Base-by-base conservation (phyloP, 2,329 filamentous ascomycete genomes). In the Chaetomium strumarium region DNA sequence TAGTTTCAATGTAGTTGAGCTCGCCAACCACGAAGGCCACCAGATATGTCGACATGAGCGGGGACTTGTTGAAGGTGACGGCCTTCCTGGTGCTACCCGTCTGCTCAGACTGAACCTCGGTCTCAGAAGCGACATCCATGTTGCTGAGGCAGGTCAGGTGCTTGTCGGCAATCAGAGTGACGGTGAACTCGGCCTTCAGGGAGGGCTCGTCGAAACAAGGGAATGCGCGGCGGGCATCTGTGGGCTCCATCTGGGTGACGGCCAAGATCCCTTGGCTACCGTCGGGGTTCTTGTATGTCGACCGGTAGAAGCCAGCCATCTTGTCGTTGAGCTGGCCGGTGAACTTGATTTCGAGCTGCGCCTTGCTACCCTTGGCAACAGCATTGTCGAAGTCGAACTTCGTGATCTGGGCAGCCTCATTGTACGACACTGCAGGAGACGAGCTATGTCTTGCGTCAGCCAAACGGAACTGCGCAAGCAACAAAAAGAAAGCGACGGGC, bases 131-230 rank as follows among this genome's bases (percentile, higher is more conserved):
- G 51, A 93, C 88, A 67, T 96, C 90, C 92, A 97, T 97, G 73
- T 97, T 97, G 73, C 90, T 95, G 66, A 97, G 71, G 66, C 92
- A 96, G 12, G 91, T 96, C 72, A 95, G 73, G 64, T 89, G 77
- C 74, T 95, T 88, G 70, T 96, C 91, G 5, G 92, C 90, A 62
- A 97, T 79, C 61, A 97, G 78, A 0, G 91, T 96, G 58, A 96
- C 83, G 30, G 89, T 92, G 72, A 95, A 97, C 60, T 87, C 85
- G 37, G 92, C 89, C 77, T 97, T 97, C 62, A 97, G 78, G 24
- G 90, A 86, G 29, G 92, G 92, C 75, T 97, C 93, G 66, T 97
- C 92, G 69, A 96, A 96, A 73, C 92, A 96, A 40, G 92, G 92
- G 73, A 97, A 95, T 7, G 92, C 90, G 62, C 91, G 81, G 63